Base-by-base conservation (phyloP, 805 yeast genomes). In the Ogataea henricii region DNA sequence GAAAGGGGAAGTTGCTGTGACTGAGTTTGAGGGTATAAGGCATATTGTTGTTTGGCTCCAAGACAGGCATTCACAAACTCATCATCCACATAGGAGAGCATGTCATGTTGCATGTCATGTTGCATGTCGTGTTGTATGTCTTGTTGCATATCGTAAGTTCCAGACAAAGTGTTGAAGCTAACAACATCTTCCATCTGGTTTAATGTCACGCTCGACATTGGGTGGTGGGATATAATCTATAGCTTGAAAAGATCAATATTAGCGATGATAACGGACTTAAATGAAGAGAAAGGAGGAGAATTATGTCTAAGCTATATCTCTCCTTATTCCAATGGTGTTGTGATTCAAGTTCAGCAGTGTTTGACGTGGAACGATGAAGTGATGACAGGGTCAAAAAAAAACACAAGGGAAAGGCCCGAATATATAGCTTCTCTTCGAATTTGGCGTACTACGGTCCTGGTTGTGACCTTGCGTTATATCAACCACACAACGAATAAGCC, bases 121-220 rank as follows among this genome's bases (percentile, higher is more conserved):
- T n/a, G n/a, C n/a, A n/a, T n/a, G n/a, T n/a, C n/a, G n/a, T n/a
- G n/a, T n/a, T n/a, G n/a, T n/a, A n/a, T n/a, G 6, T 53, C 56
- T 6, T 41, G 30, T 21, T 46, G 42, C 9, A 44, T 27, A 6
- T 54, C 58, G 37, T 26, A 43, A 27, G 36, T 10, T 8, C 35
- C 34, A 12, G 35, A 13, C 7, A 38, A 41, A 21, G 27, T 34
- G 25, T 39, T 40, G 9, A 44, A 22, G 30, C 25, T 30, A 21
- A 48, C 38, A 17, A 46, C 29, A 13, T 54, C 58, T 25, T 54
- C 58, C 27, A 52, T 36, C 36, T 49, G 53, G 30, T 48, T 53
- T 34, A 40, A 51, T 12, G 51, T 40, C 43, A 53, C 23, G 32
- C 52, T 46, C 10, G 48, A 45, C 53, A 52, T 48, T 32, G 18